These are phyloP conservation scores for Ceratocystis destructans DNA, from an alignment of 2,329 filamentous ascomycete genomes.

Conservation along the genomic window DNA sequence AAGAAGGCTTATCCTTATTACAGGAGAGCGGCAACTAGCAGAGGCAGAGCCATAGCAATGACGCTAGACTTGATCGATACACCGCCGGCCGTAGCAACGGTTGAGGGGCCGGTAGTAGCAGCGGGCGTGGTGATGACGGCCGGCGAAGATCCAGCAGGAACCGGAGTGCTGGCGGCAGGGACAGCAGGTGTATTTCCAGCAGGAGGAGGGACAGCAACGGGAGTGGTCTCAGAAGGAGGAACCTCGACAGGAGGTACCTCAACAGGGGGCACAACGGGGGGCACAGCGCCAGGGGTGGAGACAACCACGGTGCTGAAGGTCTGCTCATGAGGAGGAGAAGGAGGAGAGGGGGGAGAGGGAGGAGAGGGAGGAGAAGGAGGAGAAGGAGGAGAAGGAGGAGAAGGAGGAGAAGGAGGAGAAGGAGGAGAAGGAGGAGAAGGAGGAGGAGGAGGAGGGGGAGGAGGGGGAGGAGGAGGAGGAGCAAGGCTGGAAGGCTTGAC, in stretches of 20 bases:
- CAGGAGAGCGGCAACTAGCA: slow-evolving; percentile 1
- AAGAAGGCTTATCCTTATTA: not conserved
- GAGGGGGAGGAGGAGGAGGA: no score
- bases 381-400: no score
- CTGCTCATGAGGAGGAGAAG: not conserved
- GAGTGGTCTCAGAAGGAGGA: not conserved
- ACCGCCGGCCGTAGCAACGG: slow-evolving; percentile 11
- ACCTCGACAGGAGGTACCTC: not conserved
- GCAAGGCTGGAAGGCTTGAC: not conserved
- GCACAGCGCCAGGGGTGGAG: not conserved
- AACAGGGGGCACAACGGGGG: not conserved
- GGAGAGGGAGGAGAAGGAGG: no score
- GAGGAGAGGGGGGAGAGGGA: no score
- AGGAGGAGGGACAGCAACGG: not conserved
- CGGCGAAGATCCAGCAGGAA: slow-evolving; percentile 11
- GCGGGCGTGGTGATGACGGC: slow-evolving; percentile 30
- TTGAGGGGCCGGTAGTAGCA: slow-evolving; percentile 14
- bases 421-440: not conserved
- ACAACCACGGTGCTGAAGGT: slow-evolving; percentile 1
- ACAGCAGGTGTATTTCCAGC: not conserved
- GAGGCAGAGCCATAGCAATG: not conserved
- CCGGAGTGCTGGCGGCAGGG: not conserved
- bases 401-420: no score
- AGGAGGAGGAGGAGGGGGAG: no score
- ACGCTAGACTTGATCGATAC: not conserved